Conservation (phyloP, 2,329 filamentous ascomycete genomes). For the Sporothrix inflata region DNA sequence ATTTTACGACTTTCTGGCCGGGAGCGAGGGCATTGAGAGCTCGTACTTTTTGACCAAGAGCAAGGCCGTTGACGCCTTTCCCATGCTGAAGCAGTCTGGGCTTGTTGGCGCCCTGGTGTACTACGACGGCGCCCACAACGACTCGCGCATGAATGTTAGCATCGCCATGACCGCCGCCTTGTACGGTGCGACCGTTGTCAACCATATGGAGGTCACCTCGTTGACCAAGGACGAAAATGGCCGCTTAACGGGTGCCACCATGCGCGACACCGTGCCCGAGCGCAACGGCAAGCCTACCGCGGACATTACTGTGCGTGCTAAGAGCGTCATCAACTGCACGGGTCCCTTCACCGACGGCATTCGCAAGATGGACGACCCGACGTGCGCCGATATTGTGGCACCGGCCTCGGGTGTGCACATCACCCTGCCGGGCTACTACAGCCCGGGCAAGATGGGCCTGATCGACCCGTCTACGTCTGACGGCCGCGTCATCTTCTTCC, state of each 20-base stretch:
- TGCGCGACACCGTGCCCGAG: constrained; percentile 62
- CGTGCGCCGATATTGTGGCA: constrained; percentile 73
- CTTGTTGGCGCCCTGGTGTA: constrained; percentile 80
- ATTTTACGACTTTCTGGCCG: constrained; percentile 78
- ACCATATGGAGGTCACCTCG: constrained; percentile 77
- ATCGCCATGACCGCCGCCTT: constrained; percentile 78
- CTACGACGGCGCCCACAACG: constrained; percentile 85
- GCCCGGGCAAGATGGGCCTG: constrained; percentile 77
- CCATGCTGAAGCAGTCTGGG: constrained; percentile 73
- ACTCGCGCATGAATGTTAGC: constrained; percentile 85
- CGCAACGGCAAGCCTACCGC: constrained; percentile 54
- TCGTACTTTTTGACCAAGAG: constrained; percentile 80
- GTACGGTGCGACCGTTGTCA: constrained; percentile 78
- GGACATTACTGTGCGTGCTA: constrained; percentile 73
- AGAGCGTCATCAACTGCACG: constrained; percentile 81
- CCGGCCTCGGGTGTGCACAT: constrained; percentile 80
- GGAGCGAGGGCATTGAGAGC: constrained; percentile 79
- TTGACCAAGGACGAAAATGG: constrained; percentile 73
- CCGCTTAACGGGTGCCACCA: constrained; percentile 68
- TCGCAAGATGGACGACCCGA: constrained; percentile 76
- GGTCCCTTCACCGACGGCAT: constrained; percentile 80
- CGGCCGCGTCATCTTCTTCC: constrained; percentile 84
- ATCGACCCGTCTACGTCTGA: constrained; percentile 81
- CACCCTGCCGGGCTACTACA: constrained; percentile 79
- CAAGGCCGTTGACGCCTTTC: constrained; percentile 77